A percentile compares a stretch with the other conserved stretches of the same genome.
These are phyloP conservation scores for Lecanicillium sp. DNA, from an alignment of 2,329 filamentous ascomycete genomes.

Conservation along the genomic window DNA sequence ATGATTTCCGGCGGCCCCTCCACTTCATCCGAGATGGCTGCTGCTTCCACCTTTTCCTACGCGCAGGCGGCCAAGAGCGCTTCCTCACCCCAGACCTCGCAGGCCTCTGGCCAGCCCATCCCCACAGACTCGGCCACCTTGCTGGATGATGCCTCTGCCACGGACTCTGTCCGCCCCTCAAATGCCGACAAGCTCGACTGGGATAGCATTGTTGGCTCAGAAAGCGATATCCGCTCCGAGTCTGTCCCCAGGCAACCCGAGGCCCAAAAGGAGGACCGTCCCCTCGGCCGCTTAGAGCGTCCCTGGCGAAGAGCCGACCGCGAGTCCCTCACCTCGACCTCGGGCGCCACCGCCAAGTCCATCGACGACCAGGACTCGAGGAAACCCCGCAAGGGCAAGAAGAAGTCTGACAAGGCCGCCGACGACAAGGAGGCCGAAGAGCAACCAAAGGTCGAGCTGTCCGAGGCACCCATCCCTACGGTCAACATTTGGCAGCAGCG, in stretches of 20 bases:
- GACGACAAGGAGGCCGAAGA: slow-evolving; percentile 49
- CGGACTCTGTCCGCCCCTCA: slow-evolving; percentile 14
- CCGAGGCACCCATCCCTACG: slow-evolving; percentile 71
- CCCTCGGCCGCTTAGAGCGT: slow-evolving; percentile 28
- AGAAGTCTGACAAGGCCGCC: slow-evolving; percentile 40
- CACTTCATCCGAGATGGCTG: slow-evolving; percentile 38
- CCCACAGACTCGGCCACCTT: slow-evolving; percentile 3
- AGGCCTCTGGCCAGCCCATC: slow-evolving; percentile 11
- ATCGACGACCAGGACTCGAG: slow-evolving; percentile 50
- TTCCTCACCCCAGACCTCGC: slow-evolving; percentile 30
- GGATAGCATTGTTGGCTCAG: slow-evolving; percentile 27
- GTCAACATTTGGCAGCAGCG: slow-evolving; percentile 88
- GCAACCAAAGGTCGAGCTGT: slow-evolving; percentile 57
- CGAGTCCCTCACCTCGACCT: slow-evolving; percentile 48
- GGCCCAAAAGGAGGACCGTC: slow-evolving; percentile 27
- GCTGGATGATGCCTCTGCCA: slow-evolving; percentile 14
- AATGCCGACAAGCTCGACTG: slow-evolving; percentile 25
- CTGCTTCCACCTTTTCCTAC: slow-evolving; percentile 71
- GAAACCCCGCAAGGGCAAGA: slow-evolving; percentile 53
- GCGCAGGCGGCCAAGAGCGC: slow-evolving; percentile 86
- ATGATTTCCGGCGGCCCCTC: slow-evolving; percentile 20
- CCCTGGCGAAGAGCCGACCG: slow-evolving; percentile 35
- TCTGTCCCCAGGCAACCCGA: slow-evolving; percentile 23
- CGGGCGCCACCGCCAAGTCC: slow-evolving; percentile 52
- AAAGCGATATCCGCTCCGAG: slow-evolving; percentile 28